phyloP scores from a whole-genome alignment of 257 asterid species.

The Parsonsia alboflavescens region DNA sequence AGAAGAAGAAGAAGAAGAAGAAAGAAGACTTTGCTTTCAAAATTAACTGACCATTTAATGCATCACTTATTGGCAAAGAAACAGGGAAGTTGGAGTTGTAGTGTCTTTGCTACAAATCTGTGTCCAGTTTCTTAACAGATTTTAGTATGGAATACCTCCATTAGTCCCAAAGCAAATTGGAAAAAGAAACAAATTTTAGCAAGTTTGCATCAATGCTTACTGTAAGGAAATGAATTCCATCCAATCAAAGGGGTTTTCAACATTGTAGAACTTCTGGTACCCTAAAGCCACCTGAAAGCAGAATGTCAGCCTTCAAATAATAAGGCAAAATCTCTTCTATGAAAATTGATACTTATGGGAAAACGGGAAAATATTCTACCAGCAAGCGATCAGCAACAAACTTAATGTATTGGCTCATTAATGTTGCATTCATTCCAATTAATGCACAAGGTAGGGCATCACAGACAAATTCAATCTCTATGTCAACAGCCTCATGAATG shows the following conservation, averaged over 20 bases:
- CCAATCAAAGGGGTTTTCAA: slow-evolving; percentile 79
- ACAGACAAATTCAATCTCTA: slow-evolving; percentile 64
- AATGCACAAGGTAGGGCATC: slow-evolving; percentile 87
- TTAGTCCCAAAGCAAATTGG: background rate
- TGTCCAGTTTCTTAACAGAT: background rate
- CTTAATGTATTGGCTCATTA: slow-evolving; percentile 67
- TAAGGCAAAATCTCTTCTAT: background rate
- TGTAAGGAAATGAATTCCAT: slow-evolving; percentile 74
- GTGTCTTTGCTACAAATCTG: background rate
- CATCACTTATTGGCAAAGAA: background rate
- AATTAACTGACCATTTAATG: background rate
- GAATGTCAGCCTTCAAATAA: background rate
- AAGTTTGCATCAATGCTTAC: slow-evolving; percentile 36
- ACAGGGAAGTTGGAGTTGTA: background rate
- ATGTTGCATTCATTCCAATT: slow-evolving; percentile 63
- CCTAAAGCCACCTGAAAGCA: slow-evolving; percentile 59
- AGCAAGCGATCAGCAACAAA: slow-evolving; percentile 72
- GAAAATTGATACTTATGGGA: background rate
- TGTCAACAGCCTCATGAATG: slow-evolving; percentile 77
- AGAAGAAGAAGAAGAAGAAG: too few relatives aligned
- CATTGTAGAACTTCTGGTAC: slow-evolving; percentile 46
- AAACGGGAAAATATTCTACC: slow-evolving; percentile 32
- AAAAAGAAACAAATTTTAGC: background rate
- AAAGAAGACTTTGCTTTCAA: background rate
- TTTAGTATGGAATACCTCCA: background rate